phyloP scores from a whole-genome alignment of 768 basidiomycete genomes.

The Russula vinacea region DNA sequence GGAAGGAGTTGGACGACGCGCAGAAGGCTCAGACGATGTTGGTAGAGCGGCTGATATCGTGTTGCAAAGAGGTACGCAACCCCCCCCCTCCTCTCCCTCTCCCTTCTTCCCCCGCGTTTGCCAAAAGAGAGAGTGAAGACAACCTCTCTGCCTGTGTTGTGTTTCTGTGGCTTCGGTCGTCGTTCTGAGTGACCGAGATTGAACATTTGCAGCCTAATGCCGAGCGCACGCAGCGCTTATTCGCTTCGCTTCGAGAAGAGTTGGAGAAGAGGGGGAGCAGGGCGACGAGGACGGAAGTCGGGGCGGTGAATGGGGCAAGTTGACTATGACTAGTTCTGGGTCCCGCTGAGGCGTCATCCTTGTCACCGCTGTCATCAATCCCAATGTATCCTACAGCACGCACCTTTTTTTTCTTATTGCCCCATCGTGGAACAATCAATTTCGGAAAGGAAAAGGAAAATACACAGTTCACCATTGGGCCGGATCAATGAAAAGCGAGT shows the following conservation, averaged over 20 bases:
- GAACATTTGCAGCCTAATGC: conserved; percentile 60
- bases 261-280: conserved; percentile 66
- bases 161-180: not conserved
- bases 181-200: conserved; percentile 25
- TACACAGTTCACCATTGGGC: not conserved
- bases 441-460: not conserved
- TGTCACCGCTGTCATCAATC: conserved; percentile 1
- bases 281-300: conserved; percentile 33
- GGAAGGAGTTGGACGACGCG: conserved; percentile 75
- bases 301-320: conserved; percentile 12
- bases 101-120: not conserved
- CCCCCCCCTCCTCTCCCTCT: not conserved
- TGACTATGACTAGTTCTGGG: conserved; percentile 5
- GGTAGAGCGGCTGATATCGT: conserved; percentile 79
- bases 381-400: conserved; percentile 21
- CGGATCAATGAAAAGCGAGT: not conserved
- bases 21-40: conserved; percentile 75
- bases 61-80: conserved; percentile 77
- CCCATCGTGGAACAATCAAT: not conserved
- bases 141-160: not conserved
- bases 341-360: not conserved
- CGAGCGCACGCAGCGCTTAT: conserved; percentile 77
- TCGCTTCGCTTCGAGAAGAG: conserved; percentile 79
- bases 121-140: not conserved
- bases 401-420: not conserved